These are phyloP conservation scores for Rhodotorula sp. DNA, from an alignment of 1,284 basidiomycete genomes.

Conservation along the genomic window DNA sequence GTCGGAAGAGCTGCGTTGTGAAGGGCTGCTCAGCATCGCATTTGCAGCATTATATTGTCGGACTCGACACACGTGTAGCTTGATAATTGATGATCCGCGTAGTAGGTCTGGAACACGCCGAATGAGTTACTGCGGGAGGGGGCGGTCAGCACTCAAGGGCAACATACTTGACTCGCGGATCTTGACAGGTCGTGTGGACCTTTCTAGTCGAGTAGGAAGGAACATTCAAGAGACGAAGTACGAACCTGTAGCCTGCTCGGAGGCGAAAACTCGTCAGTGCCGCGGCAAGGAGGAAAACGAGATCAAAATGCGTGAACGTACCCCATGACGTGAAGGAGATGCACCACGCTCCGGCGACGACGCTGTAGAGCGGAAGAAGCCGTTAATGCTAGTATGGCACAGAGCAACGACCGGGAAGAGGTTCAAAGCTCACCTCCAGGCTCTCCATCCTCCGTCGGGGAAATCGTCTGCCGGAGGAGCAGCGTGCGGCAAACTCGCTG, in stretches of 20 bases:
- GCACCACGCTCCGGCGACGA: conserved; percentile 37
- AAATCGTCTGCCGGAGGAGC: background rate
- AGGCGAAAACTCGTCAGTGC: too few species aligned
- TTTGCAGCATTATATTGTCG: background rate
- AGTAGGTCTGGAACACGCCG: conserved; percentile 42
- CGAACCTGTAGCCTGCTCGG: too few species aligned
- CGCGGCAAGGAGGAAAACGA: background rate
- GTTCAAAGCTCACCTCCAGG: conserved; percentile 17
- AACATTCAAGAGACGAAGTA: too few species aligned
- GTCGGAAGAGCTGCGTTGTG: conserved; percentile 8
- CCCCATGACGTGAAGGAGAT: conserved; percentile 35
- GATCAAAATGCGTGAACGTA: conserved; percentile 1
- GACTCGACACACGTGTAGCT: conserved; percentile 17
- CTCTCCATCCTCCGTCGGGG: conserved; percentile 22
- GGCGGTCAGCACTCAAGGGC: background rate
- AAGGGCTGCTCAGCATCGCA: background rate
- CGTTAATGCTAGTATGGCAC: background rate
- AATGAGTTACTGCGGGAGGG: conserved; percentile 16
- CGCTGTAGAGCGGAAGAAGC: conserved; percentile 1
- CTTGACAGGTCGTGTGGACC: too few species aligned
- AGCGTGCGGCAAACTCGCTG: background rate
- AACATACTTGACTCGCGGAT: too few species aligned
- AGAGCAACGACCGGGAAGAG: fast-evolving
- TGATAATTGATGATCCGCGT: conserved; percentile 29
- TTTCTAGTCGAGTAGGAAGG: too few species aligned